Evolutionary conservation across 1,284 basidiomycete species (phyloP), one percentile per base, ranked within the genome.

Genomic region (Cutaneotrichosporon sp.): DNA sequence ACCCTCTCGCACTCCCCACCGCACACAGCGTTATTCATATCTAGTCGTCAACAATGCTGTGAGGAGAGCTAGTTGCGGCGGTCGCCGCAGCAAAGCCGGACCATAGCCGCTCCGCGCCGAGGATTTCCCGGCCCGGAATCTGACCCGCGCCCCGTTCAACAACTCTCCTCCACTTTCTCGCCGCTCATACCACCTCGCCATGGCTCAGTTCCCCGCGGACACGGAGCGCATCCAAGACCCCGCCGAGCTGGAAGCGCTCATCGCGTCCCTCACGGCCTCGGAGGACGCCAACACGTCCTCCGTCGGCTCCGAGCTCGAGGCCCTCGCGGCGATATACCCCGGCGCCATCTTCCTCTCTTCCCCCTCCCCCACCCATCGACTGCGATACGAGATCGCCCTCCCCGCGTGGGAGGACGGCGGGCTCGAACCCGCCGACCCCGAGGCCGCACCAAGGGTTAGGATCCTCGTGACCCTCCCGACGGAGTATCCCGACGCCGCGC

Each of bases 261-360:
- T 79, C 51, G 64, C 72, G 27, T 61, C 71, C 45, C 69, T 79
- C 8, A 46, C 70, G 2, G 63, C 66, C 16, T 47, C 69, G 6
- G 69, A 71, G 1, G 69, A 75, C 0, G n/a, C n/a, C n/a, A 61
- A 72, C 43, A 67, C 71, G 34, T 36, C 65, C 1, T 67, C 77
- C 0, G 71, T 73, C 25, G 76, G 75, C 0, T 70, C 73, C 63
- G 79, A 80, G 66, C 73, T 80, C 52, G 79, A 79, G 89, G 90
- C 90, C 18, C 82, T 95, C 7, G 86, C 87, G 69, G 89, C 90
- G 16, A 95, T 95, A 72, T 94, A 93, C 71, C 85, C 88, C 16
- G 80, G 84, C 29, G 81, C 87, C 8, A 81, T 92, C 54, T 66
- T 67, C 14, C 71, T 77, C 10, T 56, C 65, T 22, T 31, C 56